phyloP scores from a whole-genome alignment of 164 flowering plant species.

The Cinnamomum chago region DNA sequence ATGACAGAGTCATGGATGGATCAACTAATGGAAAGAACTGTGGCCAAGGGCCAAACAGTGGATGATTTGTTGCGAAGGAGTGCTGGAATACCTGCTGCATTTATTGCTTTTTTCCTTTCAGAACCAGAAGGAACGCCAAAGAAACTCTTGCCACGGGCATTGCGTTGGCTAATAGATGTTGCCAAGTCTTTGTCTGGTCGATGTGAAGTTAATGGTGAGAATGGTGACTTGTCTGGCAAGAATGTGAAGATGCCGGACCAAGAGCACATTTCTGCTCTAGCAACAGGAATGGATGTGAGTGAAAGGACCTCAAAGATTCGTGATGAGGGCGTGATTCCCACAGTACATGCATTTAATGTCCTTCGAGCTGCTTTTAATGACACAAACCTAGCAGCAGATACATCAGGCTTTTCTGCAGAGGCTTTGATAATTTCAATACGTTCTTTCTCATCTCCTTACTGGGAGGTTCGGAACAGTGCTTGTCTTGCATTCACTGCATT shows the following conservation, averaged over 20 bases:
- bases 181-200: constrained; percentile 44
- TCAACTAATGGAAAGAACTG: constrained; percentile 87
- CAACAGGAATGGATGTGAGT: constrained; percentile 16
- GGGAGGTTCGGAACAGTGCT: constrained; percentile 98
- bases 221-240: constrained; percentile 5
- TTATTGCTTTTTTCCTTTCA: constrained; percentile 85
- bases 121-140: constrained; percentile 98
- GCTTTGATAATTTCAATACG: constrained; percentile 79
- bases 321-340: constrained; percentile 94
- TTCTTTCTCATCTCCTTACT: constrained; percentile 88
- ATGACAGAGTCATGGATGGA: constrained; percentile 98
- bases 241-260: constrained; percentile 17
- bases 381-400: constrained; percentile 84
- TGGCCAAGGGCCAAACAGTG: constrained; percentile 81
- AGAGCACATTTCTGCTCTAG: constrained; percentile 3
- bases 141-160: constrained; percentile 82
- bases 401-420: constrained; percentile 93
- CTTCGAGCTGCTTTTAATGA: constrained; percentile 93
- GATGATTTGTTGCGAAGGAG: constrained; percentile 94
- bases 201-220: constrained; percentile 16
- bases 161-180: constrained; percentile 80
- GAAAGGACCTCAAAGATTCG: constrained; percentile 60
- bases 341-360: constrained; percentile 95
- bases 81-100: constrained; percentile 99
- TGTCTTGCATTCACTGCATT: constrained; percentile 92